Conservation (phyloP, 2,329 filamentous ascomycete genomes). For the Rutstroemia sp. region DNA sequence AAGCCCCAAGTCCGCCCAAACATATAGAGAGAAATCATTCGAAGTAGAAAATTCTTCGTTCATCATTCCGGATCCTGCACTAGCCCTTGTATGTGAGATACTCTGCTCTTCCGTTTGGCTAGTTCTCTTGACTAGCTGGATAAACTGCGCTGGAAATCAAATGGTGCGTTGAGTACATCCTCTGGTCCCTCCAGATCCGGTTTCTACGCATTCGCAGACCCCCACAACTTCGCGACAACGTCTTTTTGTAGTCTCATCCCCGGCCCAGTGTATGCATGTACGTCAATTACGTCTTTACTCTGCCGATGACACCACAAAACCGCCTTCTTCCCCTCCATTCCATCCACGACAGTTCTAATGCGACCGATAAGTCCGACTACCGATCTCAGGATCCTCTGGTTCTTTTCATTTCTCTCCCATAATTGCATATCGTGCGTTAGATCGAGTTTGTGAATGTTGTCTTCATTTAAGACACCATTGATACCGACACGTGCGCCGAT, state of each 20-base stretch:
- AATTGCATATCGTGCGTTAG: neutral
- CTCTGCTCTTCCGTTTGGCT: neutral
- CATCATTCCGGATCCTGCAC: too few species aligned
- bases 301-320: constrained; percentile 3
- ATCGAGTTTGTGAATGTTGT: neutral
- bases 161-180: too few species aligned
- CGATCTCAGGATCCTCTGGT: constrained; percentile 4
- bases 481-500: constrained; percentile 14
- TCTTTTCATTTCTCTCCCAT: constrained; percentile 8
- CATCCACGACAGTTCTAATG: constrained; percentile 15
- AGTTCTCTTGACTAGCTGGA: neutral
- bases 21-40: too few species aligned
- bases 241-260: neutral
- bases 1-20: too few species aligned
- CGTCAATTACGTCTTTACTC: neutral
- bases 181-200: neutral
- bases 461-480: constrained; percentile 12
- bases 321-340: constrained; percentile 13
- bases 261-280: neutral
- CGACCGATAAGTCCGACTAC: constrained; percentile 15
- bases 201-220: neutral
- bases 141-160: too few species aligned
- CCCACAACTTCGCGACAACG: neutral
- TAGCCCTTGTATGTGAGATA: too few species aligned
- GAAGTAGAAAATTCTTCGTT: too few species aligned